Base-by-base conservation (phyloP, 768 basidiomycete genomes). In the Macrocybe gigantea region DNA sequence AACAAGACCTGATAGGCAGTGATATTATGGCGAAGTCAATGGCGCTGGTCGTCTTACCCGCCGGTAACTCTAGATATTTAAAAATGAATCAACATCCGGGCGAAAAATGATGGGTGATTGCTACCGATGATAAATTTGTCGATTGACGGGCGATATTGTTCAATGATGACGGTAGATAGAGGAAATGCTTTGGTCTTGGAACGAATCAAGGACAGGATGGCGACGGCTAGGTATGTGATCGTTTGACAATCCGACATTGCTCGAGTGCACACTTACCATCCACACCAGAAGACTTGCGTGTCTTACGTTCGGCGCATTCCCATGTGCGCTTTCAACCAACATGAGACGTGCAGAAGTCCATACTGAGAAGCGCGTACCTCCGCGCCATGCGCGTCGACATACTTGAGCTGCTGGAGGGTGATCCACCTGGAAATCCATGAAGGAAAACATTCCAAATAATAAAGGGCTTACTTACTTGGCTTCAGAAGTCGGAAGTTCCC, bases 141-240 rank as follows among this genome's bases (percentile, higher is more conserved):
- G 40, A 93, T 74, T 0, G 94, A 91, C 0, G 95, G 93, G 22
- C 95, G 82, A 63, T 86, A 97, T 61, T 96, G 94, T 60, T 95
- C 91, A 56, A 96, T 82, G 54, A 97, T 72, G 46, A 95, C 77
- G 4, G 88, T 93, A 1, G 88, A 89, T 5, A 76, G 63, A 4
- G 82, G 82, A 57, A 91, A 92, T 2, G 79, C 75, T 50, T 78
- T 72, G 6, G 78, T 80, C 63, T 81, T 81, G 38, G 93, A 93
- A 33, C 79, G 77, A 39, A 97, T 72, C 29, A 96, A 67, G 10
- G 91, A 82, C 5, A 96, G 68, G 38, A 96, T 81, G 5, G 91
- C 86, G 8, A 97, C 93, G 44, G 83, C 94, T 12, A 45, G 10
- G 33, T 22, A 34, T 30, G 45, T 43, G 30, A 38, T 9, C 22